phyloP scores from a whole-genome alignment of 2,329 filamentous ascomycete species.

The Byssothecium circinans region DNA sequence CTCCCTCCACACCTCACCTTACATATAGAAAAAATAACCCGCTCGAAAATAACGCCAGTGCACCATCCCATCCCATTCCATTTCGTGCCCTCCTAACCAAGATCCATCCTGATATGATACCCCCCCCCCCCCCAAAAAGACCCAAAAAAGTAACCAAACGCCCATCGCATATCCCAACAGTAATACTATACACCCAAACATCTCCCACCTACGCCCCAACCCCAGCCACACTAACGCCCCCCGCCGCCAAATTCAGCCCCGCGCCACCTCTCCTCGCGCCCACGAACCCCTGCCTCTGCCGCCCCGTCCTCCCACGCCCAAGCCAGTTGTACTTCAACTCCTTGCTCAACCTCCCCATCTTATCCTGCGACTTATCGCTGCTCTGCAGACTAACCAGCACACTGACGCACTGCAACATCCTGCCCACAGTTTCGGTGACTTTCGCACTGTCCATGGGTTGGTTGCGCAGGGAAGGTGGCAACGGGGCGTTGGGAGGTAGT shows the following conservation, averaged over 20 bases:
- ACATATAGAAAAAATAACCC: too few relatives aligned
- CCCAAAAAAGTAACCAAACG: neutral
- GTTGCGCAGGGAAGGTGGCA: slow-evolving; percentile 25
- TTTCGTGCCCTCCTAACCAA: neutral
- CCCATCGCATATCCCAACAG: neutral
- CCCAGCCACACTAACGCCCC: neutral
- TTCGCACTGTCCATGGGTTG: slow-evolving; percentile 61
- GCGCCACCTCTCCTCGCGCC: slow-evolving; percentile 57
- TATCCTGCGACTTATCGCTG: slow-evolving; percentile 72
- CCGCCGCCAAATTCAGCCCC: slow-evolving; percentile 8
- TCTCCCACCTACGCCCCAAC: neutral
- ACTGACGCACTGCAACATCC: slow-evolving; percentile 95
- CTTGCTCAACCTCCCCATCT: slow-evolving; percentile 80
- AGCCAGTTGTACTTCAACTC: slow-evolving; percentile 97
- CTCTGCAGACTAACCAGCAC: slow-evolving; percentile 78
- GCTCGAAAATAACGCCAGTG: too few relatives aligned
- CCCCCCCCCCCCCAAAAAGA: neutral
- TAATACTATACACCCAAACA: neutral
- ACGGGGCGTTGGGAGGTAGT: slow-evolving; percentile 20
- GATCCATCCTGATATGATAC: neutral
- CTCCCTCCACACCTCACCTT: too few relatives aligned
- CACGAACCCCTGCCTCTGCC: slow-evolving; percentile 88
- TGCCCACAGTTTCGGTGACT: slow-evolving; percentile 89
- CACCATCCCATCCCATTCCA: too few relatives aligned
- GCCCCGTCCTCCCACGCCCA: slow-evolving; percentile 81